These are phyloP conservation scores for Abrus pulchellus DNA, from an alignment of 306 rosid genomes.

Conservation along the genomic window DNA sequence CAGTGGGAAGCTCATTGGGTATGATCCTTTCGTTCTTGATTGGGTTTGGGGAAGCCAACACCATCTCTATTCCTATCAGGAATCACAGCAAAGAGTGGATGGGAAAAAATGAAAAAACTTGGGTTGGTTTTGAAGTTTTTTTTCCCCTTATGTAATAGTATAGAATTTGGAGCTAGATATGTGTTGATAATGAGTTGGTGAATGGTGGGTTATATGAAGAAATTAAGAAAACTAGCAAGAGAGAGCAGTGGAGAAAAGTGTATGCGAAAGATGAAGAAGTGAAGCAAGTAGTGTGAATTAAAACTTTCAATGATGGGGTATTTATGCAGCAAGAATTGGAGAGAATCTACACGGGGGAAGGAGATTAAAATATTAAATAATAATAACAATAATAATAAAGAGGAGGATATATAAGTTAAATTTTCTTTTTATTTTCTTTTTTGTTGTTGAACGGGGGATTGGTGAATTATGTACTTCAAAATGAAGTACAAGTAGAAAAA, in stretches of 20 bases:
- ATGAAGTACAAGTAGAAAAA: constrained; percentile 49
- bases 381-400: not conserved
- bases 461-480: constrained; percentile 48
- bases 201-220: no score
- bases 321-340: constrained; percentile 49
- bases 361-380: constrained; percentile 41
- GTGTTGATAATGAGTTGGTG: no score
- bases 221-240: no score
- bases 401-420: not conserved
- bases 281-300: not conserved
- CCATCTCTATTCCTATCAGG: constrained; percentile 41
- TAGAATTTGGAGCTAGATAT: no score
- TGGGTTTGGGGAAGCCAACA: constrained; percentile 57
- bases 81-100: no score
- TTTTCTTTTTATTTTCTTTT: not conserved
- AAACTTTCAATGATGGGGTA: constrained; percentile 44
- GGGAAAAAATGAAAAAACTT: no score
- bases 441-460: constrained; percentile 23
- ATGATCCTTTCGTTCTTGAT: constrained; percentile 47
- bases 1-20: constrained; percentile 57
- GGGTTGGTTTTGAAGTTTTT: no score
- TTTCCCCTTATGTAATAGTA: no score
- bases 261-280: constrained; percentile 4
- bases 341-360: constrained; percentile 34
- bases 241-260: no score